Base-by-base conservation (phyloP, 2,329 filamentous ascomycete species). In the Aspergillus fumigatiaffinis region DNA sequence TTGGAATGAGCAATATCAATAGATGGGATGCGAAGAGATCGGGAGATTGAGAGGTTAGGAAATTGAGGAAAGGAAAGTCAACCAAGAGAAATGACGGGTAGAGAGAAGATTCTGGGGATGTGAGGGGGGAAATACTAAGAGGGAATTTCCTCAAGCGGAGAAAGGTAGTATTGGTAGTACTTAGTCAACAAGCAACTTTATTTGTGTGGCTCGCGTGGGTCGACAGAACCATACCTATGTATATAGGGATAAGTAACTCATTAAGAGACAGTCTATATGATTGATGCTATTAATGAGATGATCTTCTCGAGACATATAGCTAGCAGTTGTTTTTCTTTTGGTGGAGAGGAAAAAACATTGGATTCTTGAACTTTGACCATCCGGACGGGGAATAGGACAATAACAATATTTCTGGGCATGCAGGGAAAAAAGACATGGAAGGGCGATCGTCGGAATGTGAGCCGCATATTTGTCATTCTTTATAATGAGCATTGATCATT, bases 11-110 rank as follows among this genome's bases (percentile, higher is more conserved):
- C 25, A 50, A 52, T 35, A 35, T 17, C 6, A 17, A 35, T 4
- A 48, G 42, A 54, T 25, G 38, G 53, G 49, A 48, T 28, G 29
- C 50, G 38, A 57, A 53, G 47, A 23, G 28, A 55, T 17, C 7
- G 44, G 17, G 10, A 25, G 20, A 23, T 23, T 1, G 44, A 23
- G 14, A 20, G 20, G 3, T 26, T 25, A 29, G 52, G 12, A 23
- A 32, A 57, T 32, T 35, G 32, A 50, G 12, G 28, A 21, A 53
- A n/a, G 7, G 32, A 53, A 51, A 54, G 49, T 35, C 48, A 50
- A 52, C 29, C 28, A 44, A n/a, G 29, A 4, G 38, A 54, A 47
- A 29, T n/a, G 20, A 53, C 32, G 14, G 17, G 17, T 46, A 20
- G 25, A 46, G 41, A 47, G 25, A 38, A 20, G 32, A 25, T 25